Evolutionary conservation across 169 alveolate genomes (phyloP), one percentile per base, ranked within the genome.

Genomic region (Cryptosporidium sp.): DNA sequence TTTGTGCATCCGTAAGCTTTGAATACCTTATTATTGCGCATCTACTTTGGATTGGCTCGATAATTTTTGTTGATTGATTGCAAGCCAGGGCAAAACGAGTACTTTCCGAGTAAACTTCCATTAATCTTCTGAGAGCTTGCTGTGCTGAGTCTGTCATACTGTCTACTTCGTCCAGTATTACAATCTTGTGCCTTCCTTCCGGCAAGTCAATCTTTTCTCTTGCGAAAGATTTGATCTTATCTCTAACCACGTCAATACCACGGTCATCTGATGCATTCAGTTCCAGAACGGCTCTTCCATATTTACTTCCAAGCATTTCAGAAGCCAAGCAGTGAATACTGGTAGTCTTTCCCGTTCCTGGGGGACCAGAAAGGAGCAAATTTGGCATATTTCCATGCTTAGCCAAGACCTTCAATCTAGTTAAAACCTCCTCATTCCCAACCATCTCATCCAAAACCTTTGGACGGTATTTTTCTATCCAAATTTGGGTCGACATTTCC

Each of bases 281-380:
- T 93, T 99, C 99, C 61, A 98, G 91, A 48, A 96, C 98, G 29
- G 99, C 99, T 84, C 95, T 94, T 75, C 86, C 91, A 55, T 84
- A 70, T 86, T 93, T 94, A 70, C 92, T 93, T 26, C 98, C 98
- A 45, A 99, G 96, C 96, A 98, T 93, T 91, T 96, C 97, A 71
- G 98, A 94, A 8, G 99, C 99, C 91, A 99, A 93, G 87, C 99
- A 98, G 71, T 97, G 96, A 14, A 99, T 97, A 75, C 98, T 95
- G 48, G 99, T 97, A 14, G 99, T 99, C 93, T 99, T 99, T 35
- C 99, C 99, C 16, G 99, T 97, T 37, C 99, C 99, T 2, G 99
- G 99, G 12, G 99, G 99, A 1, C 99, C 99, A 43, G 98, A 97
- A 41, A 98, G 94, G 52, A 98, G 97, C 61, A 98, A 93, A 86